Base-by-base conservation (phyloP, 495 filamentous ascomycete genomes). In the Bacidia rubella region DNA sequence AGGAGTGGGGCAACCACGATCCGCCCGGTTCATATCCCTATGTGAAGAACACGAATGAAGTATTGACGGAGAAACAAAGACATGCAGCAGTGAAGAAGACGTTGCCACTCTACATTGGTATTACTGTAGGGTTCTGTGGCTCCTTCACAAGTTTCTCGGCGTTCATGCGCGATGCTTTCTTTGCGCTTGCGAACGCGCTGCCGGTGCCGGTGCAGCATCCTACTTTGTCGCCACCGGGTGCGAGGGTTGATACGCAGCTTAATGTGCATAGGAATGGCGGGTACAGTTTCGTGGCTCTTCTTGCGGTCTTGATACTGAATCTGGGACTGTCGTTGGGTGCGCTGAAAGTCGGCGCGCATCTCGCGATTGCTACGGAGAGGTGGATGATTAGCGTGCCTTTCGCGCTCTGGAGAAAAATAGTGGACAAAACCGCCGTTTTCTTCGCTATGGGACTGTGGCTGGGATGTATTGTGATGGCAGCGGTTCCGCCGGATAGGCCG, bases 111-210 rank as follows among this genome's bases (percentile, higher is more conserved):
- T 96, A 92, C 63, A 86, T 96, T 52, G 92, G 92, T 19, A 79
- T 98, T 1, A 80, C 90, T 0, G 93, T 87, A 2, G 92, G 92
- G 11, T 96, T 94, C 69, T 97, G 92, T 65, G 92, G 92, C 51
- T 88, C 81, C 59, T 82, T 92, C 49, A 97, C 92, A 2, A 87
- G 83, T 35, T 97, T 96, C 67, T 95, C 89, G 0, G 80, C 85
- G 11, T 95, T 95, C 62, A 82, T 90, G 39, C 79, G 90, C 2
- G 90, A 93, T 60, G 66, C 74, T 45, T 95, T 94, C 65, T 73
- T 94, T n/a, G 82, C 86, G 0, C 64, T 96, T 11, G 81, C 86
- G 5, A 94, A 95, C 61, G 75, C 80, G 49, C 68, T 87, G 11
- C 73, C 78, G 0, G 68, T 74, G 59, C 75, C 76, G 2, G 51